Conservation (phyloP, 2,329 filamentous ascomycete genomes). For the Cladophialophora chaetospira region DNA sequence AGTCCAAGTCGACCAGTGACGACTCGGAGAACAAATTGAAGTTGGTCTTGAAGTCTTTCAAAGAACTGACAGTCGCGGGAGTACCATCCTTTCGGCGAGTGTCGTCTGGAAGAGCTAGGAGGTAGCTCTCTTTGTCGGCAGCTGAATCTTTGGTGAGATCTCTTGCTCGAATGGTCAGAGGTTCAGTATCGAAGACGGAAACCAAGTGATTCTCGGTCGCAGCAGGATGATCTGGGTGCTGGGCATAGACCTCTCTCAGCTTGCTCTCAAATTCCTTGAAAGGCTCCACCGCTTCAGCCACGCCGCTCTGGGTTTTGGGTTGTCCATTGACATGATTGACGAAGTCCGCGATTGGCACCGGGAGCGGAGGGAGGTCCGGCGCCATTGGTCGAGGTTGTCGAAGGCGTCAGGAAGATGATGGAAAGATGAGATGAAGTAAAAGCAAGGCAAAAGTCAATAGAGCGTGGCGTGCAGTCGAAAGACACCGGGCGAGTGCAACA, state of each 20-base stretch:
- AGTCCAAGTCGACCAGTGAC: slow-evolving; percentile 73
- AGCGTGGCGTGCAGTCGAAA: neutral
- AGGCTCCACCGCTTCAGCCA: slow-evolving; percentile 38
- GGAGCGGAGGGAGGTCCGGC: slow-evolving; percentile 23
- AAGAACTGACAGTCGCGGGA: slow-evolving; percentile 65
- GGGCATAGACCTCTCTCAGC: slow-evolving; percentile 43
- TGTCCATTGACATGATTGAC: slow-evolving; percentile 29
- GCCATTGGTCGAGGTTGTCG: neutral
- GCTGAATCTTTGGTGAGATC: slow-evolving; percentile 37
- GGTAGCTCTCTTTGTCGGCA: slow-evolving; percentile 38
- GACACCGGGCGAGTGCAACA: no score
- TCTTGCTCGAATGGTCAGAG: slow-evolving; percentile 38
- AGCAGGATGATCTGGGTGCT: slow-evolving; percentile 39
- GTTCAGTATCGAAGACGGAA: slow-evolving; percentile 38
- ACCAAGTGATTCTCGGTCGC: slow-evolving; percentile 38
- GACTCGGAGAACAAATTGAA: slow-evolving; percentile 82
- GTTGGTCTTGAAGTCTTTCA: slow-evolving; percentile 75
- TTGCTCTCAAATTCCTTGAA: slow-evolving; percentile 43
- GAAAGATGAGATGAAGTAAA: neutral
- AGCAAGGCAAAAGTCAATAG: neutral
- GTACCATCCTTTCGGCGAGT: slow-evolving; percentile 65
- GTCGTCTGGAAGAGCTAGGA: slow-evolving; percentile 43
- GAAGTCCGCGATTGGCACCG: slow-evolving; percentile 24
- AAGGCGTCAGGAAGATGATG: neutral
- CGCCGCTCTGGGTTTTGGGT: slow-evolving; percentile 34